Conservation (phyloP, 192 early-diverging fungal genomes). For the Backusella mclennaniae region DNA sequence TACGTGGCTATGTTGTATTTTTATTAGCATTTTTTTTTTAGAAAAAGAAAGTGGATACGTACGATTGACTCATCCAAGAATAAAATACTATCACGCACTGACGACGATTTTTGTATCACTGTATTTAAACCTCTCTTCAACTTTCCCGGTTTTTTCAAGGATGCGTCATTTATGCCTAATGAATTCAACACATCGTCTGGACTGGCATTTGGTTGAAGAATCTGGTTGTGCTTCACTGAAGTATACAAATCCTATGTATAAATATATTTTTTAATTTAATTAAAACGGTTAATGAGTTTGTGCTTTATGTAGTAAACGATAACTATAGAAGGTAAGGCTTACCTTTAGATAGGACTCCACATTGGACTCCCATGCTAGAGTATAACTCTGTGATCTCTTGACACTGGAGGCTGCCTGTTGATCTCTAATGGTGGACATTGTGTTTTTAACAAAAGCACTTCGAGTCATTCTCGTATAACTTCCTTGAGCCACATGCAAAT, state of each 20-base stretch:
- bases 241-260: conserved; percentile 50
- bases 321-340: neutral
- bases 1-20: conserved; percentile 7
- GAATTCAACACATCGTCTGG: neutral
- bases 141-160: conserved; percentile 15
- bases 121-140: conserved; percentile 25
- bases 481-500: conserved; percentile 84
- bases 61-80: neutral
- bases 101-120: conserved; percentile 22
- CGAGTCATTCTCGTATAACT: conserved; percentile 71
- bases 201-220: conserved; percentile 39
- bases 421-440: conserved; percentile 48
- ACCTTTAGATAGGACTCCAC: conserved; percentile 53
- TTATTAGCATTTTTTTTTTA: neutral
- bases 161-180: neutral
- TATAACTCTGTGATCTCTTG: conserved; percentile 29
- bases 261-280: neutral
- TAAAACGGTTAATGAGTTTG: neutral
- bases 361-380: conserved; percentile 50
- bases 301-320: neutral
- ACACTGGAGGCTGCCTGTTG: conserved; percentile 14
- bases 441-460: conserved; percentile 72
- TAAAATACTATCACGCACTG: conserved; percentile 19
- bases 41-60: neutral
- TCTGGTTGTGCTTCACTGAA: conserved; percentile 59